Evolutionary conservation across 1,284 basidiomycete species (phyloP).

Genomic region (Rhodotorula sp.): DNA sequence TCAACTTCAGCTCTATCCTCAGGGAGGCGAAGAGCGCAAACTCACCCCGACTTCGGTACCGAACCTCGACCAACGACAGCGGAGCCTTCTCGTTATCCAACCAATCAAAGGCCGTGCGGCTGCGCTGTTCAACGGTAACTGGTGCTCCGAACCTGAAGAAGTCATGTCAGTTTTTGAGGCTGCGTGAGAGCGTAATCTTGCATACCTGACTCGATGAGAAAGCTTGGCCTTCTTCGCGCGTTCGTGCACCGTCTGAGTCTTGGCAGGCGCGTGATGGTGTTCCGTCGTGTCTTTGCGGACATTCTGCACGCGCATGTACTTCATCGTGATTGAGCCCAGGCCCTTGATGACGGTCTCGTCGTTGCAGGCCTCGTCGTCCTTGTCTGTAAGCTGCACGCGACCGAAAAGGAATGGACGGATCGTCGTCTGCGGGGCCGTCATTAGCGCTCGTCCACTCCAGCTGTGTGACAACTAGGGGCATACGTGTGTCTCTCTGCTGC

Average conservation of each 20-base stretch:
- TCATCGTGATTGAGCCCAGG: background rate
- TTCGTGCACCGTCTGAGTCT: conserved; percentile 2
- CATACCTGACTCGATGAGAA: conserved; percentile 8
- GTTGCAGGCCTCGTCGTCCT: conserved; percentile 1
- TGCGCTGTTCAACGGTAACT: no score
- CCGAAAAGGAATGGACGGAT: conserved; percentile 5
- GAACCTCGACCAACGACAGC: conserved; percentile 10
- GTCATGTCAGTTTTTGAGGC: no score
- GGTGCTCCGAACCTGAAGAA: no score
- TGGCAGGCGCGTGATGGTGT: background rate
- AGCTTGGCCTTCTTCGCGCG: conserved; percentile 14
- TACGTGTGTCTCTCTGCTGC: no score
- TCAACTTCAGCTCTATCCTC: conserved; percentile 4
- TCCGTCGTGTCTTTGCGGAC: background rate
- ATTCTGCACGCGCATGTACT: background rate
- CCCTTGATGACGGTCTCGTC: conserved; percentile 3
- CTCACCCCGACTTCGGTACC: conserved; percentile 3
- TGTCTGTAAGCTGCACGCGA: conserved; percentile 5
- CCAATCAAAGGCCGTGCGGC: background rate
- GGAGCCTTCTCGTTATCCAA: background rate
- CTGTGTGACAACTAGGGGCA: no score
- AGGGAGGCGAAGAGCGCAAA: background rate
- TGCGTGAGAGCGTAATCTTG: no score
- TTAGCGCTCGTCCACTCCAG: background rate
- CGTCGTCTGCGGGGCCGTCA: background rate